Base-by-base conservation (phyloP, 148 eudicot genomes). In the Diospyros kaki region DNA sequence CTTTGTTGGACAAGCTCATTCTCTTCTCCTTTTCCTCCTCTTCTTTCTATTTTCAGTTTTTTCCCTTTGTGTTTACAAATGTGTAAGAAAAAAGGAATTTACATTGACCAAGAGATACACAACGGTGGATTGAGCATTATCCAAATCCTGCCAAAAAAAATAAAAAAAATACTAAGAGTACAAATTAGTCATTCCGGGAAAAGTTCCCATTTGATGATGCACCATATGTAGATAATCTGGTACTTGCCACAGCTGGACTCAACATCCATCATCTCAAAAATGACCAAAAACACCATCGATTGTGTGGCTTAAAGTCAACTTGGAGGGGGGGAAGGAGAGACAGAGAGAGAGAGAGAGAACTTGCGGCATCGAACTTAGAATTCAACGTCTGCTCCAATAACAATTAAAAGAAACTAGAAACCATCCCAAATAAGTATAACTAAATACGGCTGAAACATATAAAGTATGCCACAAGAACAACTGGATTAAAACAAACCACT, bases 1-100 rank as follows among this genome's bases (percentile, higher is more conserved):
- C 89, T 83, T 84, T 88, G 76, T 87, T 88, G 58, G 86, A 85
- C 64, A 85, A 82, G 93, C 83, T 91, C 98, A 91, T 91, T 83
- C 80, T 90, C 66, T 58, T 71, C 11, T 75, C 54, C 43, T 52
- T 60, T 14, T 28, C 28, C 28, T 28, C 28, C 28, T 28, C 28
- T 28, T 28, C 28, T 28, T 28, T 28, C 28, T 28, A 28, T 28
- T 28, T 28, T 28, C 28, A 28, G 12, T 12, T 59, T 58, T 40
- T 66, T 67, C 40, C 52, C 44, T 42, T 48, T 17, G 63, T 68
- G 50, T 18, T 70, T 52, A n/a, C n/a, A 40, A 63, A 65, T n/a
- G 70, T 51, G 56, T 66, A 67, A 58, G 64, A 66, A 58, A 3
- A 64, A 72, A 48, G 9, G 13, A 76, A 41, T 61, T 40, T 42